Base-by-base conservation (phyloP, 2,329 filamentous ascomycete genomes). In the Nothopassalora personata region DNA sequence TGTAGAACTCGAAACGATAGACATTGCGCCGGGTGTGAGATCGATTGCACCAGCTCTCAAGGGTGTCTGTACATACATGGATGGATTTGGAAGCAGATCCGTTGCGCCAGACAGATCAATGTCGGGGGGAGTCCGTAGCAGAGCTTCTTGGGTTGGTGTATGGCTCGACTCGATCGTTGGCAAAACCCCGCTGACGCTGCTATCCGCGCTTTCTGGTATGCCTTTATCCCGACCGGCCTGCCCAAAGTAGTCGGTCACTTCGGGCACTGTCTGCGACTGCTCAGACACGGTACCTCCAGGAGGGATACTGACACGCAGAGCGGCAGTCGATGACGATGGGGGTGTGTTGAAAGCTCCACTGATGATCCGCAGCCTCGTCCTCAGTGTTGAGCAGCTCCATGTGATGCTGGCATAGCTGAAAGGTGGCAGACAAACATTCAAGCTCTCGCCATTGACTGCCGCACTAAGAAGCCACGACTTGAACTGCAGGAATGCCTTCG, bases 351-450 rank as follows among this genome's bases (percentile, higher is more conserved):
- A 71, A 5, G 70, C 61, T 28, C 84, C 86, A 66, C 85, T 87
- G 49, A 91, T 79, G 51, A 92, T 82, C 19, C 88, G 83, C 59
- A 89, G 82, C 13, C 87, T 81, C 66, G 82, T 85, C 57, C 87
- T 80, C 46, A 94, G 67, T 0, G 88, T 90, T 28, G 83, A 87
- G 61, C 81, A 86, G 2, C 84, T 86, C 90, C 90, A 93, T 13
- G 79, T 78, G 28, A 88, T 77, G 3, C 84, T 86, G 1, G 81
- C 87, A 68, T 87, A 91, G 18, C 76, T 71, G 63, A 84, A 82
- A 6, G 81, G 84, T 39, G 79, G 81, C 53, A 81, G 72, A 64
- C 74, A 79, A 5, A 82, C 74, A 62, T 85, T 82, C 27, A 81
- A 69, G 15, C 77, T 78, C 49, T 84, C 81, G 19, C 78, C 77